A percentile compares a stretch with the other conserved stretches of the same genome.
These are phyloP conservation scores for Ceratobasidium sp. DNA, from an alignment of 1,284 basidiomycete species.

Conservation along the genomic window DNA sequence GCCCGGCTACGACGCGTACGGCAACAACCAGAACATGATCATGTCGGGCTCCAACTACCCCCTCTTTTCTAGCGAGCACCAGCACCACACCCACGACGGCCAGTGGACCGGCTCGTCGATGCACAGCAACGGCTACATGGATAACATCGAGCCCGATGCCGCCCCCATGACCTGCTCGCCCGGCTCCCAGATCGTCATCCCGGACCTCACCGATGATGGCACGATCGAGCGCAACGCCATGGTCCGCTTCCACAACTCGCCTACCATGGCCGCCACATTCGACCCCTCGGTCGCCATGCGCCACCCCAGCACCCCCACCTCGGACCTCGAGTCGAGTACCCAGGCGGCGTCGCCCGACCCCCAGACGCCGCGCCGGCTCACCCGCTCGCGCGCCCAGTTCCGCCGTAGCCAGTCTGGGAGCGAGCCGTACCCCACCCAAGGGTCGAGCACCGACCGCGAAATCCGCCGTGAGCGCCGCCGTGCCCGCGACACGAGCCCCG, in stretches of 20 bases:
- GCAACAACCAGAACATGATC: constrained; percentile 39
- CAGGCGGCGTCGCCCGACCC: constrained; percentile 10
- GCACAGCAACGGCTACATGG: constrained; percentile 26
- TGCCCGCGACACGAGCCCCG: constrained; percentile 38
- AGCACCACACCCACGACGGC: constrained; percentile 31
- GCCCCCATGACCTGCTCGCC: constrained; percentile 39
- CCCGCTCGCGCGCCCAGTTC: constrained; percentile 39
- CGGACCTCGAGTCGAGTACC: not conserved
- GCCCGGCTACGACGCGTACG: constrained; percentile 32
- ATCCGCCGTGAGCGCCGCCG: constrained; percentile 30
- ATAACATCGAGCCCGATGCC: constrained; percentile 12
- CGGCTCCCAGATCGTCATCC: constrained; percentile 40
- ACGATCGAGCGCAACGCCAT: constrained; percentile 29
- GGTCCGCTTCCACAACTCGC: constrained; percentile 37
- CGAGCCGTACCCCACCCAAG: constrained; percentile 64
- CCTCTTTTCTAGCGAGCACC: constrained; percentile 25
- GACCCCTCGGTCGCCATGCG: constrained; percentile 41
- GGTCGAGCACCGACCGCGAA: constrained; percentile 54
- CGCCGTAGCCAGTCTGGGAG: constrained; percentile 36
- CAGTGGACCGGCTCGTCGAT: constrained; percentile 31
- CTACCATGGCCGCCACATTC: constrained; percentile 10
- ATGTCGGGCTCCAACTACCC: constrained; percentile 34
- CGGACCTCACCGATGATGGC: constrained; percentile 26
- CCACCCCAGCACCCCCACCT: constrained; percentile 39
- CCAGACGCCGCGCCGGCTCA: constrained; percentile 28